phyloP scores from a whole-genome alignment of 2,329 filamentous ascomycete species.

The Penicillium hordei region DNA sequence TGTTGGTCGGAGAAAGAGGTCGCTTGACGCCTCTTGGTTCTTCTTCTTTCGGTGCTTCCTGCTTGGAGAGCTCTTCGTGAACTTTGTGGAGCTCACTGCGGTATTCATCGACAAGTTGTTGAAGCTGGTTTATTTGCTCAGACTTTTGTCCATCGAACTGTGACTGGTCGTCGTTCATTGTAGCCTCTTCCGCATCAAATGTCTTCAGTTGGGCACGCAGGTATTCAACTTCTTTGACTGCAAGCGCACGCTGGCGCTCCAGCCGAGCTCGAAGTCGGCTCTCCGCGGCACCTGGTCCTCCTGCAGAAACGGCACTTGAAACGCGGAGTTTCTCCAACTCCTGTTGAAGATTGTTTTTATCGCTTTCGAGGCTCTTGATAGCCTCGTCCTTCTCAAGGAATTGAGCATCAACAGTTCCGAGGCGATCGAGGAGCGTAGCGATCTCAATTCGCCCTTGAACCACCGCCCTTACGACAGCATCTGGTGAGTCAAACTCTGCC shows the following conservation, averaged over 20 bases:
- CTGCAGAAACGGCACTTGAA: constrained; percentile 33
- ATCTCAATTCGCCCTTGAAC: constrained; percentile 79
- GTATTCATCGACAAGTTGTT: constrained; percentile 83
- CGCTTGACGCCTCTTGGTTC: constrained; percentile 60
- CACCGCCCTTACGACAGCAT: constrained; percentile 79
- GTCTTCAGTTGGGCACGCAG: constrained; percentile 87
- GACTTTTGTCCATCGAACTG: constrained; percentile 71
- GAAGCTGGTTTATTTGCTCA: constrained; percentile 74
- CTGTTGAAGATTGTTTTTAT: constrained; percentile 62
- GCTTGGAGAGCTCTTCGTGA: constrained; percentile 69
- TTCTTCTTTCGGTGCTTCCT: constrained; percentile 53
- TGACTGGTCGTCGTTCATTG: constrained; percentile 71
- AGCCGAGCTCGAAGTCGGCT: constrained; percentile 70
- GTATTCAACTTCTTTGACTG: constrained; percentile 90
- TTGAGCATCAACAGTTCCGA: constrained; percentile 78
- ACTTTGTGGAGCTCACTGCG: constrained; percentile 74
- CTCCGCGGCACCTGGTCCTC: constrained; percentile 55
- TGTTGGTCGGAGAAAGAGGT: constrained; percentile 57
- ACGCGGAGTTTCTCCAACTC: constrained; percentile 71
- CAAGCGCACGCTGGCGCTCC: constrained; percentile 80
- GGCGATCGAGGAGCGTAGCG: constrained; percentile 73
- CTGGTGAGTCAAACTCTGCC: constrained; percentile 80
- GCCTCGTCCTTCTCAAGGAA: constrained; percentile 72
- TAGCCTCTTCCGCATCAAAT: constrained; percentile 82
- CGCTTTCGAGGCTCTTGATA: constrained; percentile 69